Base-by-base conservation (phyloP, 805 yeast genomes). In the Saccharomycopsis olivae region DNA sequence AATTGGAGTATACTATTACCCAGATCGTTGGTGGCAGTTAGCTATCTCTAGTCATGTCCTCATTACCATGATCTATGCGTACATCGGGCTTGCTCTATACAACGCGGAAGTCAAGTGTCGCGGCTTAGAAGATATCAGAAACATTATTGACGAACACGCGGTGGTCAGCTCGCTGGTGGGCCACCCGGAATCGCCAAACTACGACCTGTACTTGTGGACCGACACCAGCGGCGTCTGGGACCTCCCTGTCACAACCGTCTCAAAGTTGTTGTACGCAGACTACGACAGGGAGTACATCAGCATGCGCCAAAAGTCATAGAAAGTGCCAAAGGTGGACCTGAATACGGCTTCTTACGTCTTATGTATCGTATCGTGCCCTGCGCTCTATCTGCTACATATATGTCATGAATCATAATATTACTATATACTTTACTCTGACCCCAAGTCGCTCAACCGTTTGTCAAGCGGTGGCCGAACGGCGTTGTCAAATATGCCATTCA, bases 11-110 rank as follows among this genome's bases (percentile, higher is more conserved):
- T 72, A 69, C 51, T 87, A 77, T 57, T 82, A 78, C 50, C 97
- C 97, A 0, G 82, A 89, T 24, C 67, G 94, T 49, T 82, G 88
- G 77, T 92, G 97, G 98, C 78, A 94, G 2, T 54, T 83, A 27
- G 82, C 85, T 1, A 57, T 83, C 2, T 95, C 96, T 3, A 66
- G 84, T 11, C 73, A 73, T 48, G 66, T 79, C 4, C 59, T 89
- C 23, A 74, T 84, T 68, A 56, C 68, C 9, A 77, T 88, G 86
- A 59, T 78, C 14, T 87, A 73, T 53, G 71, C 69, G 0, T 89
- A 88, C 55, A 62, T 81, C 2, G 84, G 78, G 8, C 58, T 88
- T 32, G 75, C 78, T 1, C 57, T 76, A 30, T 86, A 81, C 62
- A 83, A 84, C 50, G 71, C 74, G n/a, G 96, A 89, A 53, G 68